These are phyloP conservation scores for Trametes sanguinea DNA, from an alignment of 768 basidiomycete genomes.

Conservation along the genomic window DNA sequence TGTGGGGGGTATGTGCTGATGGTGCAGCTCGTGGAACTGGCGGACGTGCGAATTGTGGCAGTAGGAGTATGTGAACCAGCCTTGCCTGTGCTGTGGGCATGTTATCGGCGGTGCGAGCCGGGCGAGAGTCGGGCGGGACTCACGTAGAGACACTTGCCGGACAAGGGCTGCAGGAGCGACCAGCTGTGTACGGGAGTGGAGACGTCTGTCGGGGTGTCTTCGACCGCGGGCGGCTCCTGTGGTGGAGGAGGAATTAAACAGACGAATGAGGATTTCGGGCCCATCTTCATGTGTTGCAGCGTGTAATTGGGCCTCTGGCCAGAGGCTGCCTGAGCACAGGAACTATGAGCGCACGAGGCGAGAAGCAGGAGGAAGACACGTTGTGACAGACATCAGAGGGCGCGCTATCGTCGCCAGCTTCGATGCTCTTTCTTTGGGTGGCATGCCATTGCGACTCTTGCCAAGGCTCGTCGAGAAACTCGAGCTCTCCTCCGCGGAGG, in stretches of 20 bases:
- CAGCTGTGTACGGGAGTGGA: conserved; percentile 74
- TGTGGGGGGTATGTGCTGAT: conserved; percentile 61
- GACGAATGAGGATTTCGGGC: conserved; percentile 66
- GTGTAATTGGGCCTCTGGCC: conserved; percentile 41
- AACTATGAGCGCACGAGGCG: conserved; percentile 3
- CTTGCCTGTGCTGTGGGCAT: conserved; percentile 70
- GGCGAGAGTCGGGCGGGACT: conserved; percentile 38
- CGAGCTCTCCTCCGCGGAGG: conserved; percentile 69
- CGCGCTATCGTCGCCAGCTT: conserved; percentile 44
- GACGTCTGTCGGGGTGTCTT: conserved; percentile 59
- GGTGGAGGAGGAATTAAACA: conserved; percentile 76
- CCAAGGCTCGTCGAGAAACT: conserved; percentile 75
- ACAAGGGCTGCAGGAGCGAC: conserved; percentile 78
- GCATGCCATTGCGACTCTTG: conserved; percentile 42
- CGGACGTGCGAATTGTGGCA: conserved; percentile 95
- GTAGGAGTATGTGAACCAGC: conserved; percentile 97
- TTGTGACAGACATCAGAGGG: conserved; percentile 36
- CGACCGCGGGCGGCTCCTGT: conserved; percentile 43
- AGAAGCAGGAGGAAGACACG: background rate
- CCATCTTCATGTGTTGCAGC: conserved; percentile 76
- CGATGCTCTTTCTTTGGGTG: conserved; percentile 59
- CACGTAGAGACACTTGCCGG: conserved; percentile 85
- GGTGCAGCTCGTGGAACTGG: conserved; percentile 87
- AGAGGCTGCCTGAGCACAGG: conserved; percentile 29
- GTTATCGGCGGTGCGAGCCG: conserved; percentile 31